A percentile compares a stretch with the other conserved stretches of the same genome.
Evolutionary conservation across 306 rosid genomes (phyloP).

Genomic region (Fragaria iinumae): DNA sequence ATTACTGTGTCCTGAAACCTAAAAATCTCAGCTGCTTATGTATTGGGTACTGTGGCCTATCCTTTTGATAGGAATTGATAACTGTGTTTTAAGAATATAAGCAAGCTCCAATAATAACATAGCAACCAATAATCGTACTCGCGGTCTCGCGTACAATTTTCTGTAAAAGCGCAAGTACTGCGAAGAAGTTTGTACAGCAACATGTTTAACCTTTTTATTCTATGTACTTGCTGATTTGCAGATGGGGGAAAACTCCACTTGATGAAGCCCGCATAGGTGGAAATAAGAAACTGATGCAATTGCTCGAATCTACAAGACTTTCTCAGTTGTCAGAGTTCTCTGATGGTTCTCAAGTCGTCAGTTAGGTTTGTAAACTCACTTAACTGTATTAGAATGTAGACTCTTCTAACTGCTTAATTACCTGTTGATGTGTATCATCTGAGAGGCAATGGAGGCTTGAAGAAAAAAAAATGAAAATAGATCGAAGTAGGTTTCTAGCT

Average conservation of each 20-base stretch:
- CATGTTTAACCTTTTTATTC: neutral
- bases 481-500: too few species aligned
- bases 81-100: too few species aligned
- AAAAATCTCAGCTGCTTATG: neutral
- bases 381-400: neutral
- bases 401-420: neutral
- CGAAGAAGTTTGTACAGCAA: neutral
- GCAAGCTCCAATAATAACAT: neutral
- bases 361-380: neutral
- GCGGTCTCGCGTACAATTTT: neutral
- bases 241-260: conserved; percentile 74
- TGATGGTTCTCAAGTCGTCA: conserved; percentile 11
- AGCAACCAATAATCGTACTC: neutral
- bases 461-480: too few species aligned
- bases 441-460: neutral
- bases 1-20: neutral
- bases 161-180: neutral
- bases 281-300: conserved; percentile 45
- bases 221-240: conserved; percentile 27
- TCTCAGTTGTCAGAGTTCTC: conserved; percentile 43
- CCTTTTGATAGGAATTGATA: too few species aligned
- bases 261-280: conserved; percentile 57
- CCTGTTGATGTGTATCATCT: neutral
- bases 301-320: conserved; percentile 51
- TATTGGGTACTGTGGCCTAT: neutral